phyloP scores from a whole-genome alignment of 768 basidiomycete genomes.

The Obba rivulosa region DNA sequence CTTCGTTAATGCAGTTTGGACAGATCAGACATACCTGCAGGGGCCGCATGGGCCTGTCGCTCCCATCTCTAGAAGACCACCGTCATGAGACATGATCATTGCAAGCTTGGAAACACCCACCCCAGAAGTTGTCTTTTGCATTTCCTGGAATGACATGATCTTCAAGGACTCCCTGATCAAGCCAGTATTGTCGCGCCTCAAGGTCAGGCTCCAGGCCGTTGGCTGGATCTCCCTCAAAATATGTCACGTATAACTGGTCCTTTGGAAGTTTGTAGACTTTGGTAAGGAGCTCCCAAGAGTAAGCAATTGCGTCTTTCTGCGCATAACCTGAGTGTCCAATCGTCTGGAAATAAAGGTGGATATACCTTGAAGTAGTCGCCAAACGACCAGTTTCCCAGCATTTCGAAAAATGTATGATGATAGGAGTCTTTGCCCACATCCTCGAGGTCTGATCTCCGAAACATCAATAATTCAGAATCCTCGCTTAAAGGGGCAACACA shows the following conservation, averaged over 20 bases:
- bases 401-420: conserved; percentile 98
- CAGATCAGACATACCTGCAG: conserved; percentile 55
- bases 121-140: conserved; percentile 99
- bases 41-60: conserved; percentile 97
- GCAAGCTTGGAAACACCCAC: conserved; percentile 37
- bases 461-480: conserved; percentile 1
- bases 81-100: conserved; percentile 1
- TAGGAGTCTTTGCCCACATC: conserved; percentile 99
- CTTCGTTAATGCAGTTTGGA: not conserved
- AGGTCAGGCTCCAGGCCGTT: conserved; percentile 82
- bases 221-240: conserved; percentile 92
- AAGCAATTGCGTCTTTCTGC: conserved; percentile 88
- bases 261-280: conserved; percentile 81
- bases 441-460: conserved; percentile 68
- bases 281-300: conserved; percentile 94
- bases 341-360: not conserved
- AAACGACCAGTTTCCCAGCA: conserved; percentile 99
- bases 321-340: not conserved
- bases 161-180: conserved; percentile 82
- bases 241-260: conserved; percentile 93
- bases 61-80: conserved; percentile 79
- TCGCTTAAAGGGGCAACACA: conserved; percentile 24
- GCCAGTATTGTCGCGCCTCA: conserved; percentile 86
- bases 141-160: conserved; percentile 91
- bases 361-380: conserved; percentile 98